Conservation (phyloP, 495 filamentous ascomycete species). For the Astrothelium subdiscretum region DNA sequence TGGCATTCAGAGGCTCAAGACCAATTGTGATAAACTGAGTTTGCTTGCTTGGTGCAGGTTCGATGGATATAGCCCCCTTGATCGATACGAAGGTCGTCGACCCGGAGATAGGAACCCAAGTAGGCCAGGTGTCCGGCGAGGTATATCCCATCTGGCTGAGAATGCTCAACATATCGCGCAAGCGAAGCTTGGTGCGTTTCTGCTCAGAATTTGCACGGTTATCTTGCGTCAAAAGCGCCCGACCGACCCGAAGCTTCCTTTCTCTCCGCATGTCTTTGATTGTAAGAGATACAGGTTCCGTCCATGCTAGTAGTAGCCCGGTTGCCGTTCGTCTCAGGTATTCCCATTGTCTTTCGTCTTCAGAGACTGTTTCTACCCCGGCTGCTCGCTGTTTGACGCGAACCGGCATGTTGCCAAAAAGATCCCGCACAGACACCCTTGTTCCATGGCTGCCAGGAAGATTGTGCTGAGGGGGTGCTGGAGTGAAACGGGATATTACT, state of each 20-base stretch:
- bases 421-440: slow-evolving; percentile 63
- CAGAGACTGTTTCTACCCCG: slow-evolving; percentile 34
- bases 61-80: slow-evolving; percentile 55
- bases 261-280: slow-evolving; percentile 27
- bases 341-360: slow-evolving; percentile 61
- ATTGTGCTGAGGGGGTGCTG: slow-evolving; percentile 50
- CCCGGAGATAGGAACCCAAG: slow-evolving; percentile 61
- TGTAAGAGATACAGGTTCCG: slow-evolving; percentile 19
- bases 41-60: slow-evolving; percentile 56
- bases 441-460: slow-evolving; percentile 59
- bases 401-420: slow-evolving; percentile 94
- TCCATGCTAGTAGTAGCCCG: slow-evolving; percentile 57
- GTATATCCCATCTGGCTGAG: slow-evolving; percentile 54
- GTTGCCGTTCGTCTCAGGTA: slow-evolving; percentile 46
- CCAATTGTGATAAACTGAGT: slow-evolving; percentile 73
- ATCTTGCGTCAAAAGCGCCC: not conserved
- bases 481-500: slow-evolving; percentile 53
- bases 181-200: slow-evolving; percentile 1
- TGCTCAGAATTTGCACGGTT: not conserved
- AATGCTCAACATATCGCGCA: slow-evolving; percentile 31
- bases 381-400: slow-evolving; percentile 72
- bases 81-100: slow-evolving; percentile 47
- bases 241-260: not conserved
- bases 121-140: slow-evolving; percentile 34
- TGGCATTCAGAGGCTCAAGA: slow-evolving; percentile 32